Percentiles rank a stretch among this genome's conserved stretches.
Evolutionary conservation across 192 early-diverging fungal genomes (phyloP).

Genomic region (Entomortierella lignicola): DNA sequence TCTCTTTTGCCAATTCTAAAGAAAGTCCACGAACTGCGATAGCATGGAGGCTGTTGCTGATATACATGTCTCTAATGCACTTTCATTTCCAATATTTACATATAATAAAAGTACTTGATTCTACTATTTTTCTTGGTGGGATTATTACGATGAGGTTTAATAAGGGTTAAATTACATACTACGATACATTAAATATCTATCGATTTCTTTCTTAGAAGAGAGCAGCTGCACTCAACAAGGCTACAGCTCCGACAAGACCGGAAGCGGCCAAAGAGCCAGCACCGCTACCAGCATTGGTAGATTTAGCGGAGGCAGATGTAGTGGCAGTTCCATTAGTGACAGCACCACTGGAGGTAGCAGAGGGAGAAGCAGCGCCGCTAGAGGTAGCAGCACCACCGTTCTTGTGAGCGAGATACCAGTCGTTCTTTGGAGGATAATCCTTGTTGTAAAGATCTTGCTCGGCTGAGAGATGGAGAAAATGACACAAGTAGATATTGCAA

Average conservation of each 20-base stretch:
- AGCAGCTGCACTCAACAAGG: slow-evolving; percentile 6
- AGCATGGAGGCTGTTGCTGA: no score
- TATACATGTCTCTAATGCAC: no score
- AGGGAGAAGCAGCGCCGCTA: background rate
- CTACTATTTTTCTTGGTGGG: no score
- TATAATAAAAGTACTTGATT: no score
- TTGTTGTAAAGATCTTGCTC: slow-evolving; percentile 20
- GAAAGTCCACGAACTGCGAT: no score
- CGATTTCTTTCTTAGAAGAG: slow-evolving; percentile 23
- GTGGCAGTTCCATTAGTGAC: no score
- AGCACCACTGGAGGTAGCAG: background rate
- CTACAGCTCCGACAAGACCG: slow-evolving; percentile 19
- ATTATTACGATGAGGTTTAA: no score
- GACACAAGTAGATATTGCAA: background rate
- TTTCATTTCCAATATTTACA: no score
- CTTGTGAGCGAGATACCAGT: background rate
- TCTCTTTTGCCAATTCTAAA: no score
- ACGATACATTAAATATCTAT: no score
- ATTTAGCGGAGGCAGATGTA: background rate
- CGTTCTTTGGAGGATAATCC: slow-evolving; percentile 21
- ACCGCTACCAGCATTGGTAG: background rate
- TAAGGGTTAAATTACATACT: no score
- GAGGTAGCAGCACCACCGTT: background rate
- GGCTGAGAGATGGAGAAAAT: no score
- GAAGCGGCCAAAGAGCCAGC: slow-evolving; percentile 10